Evolutionary conservation across 202 grass and related monocot genomes (phyloP), one percentile per base, ranked within the genome.

Genomic region (Cymbopogon flexuosus): DNA sequence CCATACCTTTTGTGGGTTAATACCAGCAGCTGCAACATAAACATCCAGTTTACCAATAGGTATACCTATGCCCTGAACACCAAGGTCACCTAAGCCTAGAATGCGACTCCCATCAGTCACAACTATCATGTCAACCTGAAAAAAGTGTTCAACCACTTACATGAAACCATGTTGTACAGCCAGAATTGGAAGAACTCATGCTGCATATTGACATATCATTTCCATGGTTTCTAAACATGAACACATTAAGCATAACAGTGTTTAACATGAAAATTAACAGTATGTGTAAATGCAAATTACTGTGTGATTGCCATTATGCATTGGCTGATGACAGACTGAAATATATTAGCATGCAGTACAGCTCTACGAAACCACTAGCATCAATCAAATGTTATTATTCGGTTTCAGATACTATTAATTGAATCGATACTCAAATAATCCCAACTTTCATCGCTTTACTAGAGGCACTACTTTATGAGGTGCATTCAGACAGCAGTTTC

Each of bases 1-100:
- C 40, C 31, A 61, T 80, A 98, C 95, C 87, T 76, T 95, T 82
- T 98, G 92, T 70, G 95, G 95, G 86, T 95, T 94, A 62, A 98
- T 91, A 69, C 95, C 95, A 76, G 92, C 95, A 82, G 95, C 95
- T 59, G 95, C 95, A 41, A 98, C 95, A 83, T 94, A 98, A 66
- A 98, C 86, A 79, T 98, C 95, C 82, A 98, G 95, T 89, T 98
- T 98, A 82, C 95, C 95, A 49, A 98, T 98, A 13, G 95, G 95
- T 84, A 98, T 98, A 31, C 95, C 95, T 62, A 98, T 98, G 61
- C 95, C 95, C 72, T 98, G 95, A 89, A 98, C 95, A 71, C 95
- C 95, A 93, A 94, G 95, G 80, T 97, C 92, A 74, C 95, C 95
- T 70, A 97, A 88, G 47, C 95, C 95, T 75, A 97, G 89, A 91